Percentiles rank a stretch among this genome's conserved stretches.
phyloP scores from a whole-genome alignment of 768 basidiomycete species.

The Hebeloma cylindrosporum region DNA sequence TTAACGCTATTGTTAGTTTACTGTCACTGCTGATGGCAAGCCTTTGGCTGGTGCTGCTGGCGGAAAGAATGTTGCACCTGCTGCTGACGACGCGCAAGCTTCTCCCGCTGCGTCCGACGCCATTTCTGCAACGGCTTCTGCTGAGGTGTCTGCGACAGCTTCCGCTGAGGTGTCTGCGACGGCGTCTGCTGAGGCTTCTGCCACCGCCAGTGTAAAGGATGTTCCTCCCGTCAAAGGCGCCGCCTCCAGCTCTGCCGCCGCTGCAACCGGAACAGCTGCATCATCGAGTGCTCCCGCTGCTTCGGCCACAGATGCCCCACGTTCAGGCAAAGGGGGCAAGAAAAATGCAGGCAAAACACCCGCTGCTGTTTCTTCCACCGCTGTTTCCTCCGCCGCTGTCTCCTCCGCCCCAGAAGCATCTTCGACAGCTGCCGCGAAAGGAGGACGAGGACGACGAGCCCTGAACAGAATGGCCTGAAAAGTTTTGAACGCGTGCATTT shows the following conservation, averaged over 20 bases:
- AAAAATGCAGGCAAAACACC: too few relatives aligned
- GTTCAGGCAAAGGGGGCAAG: too few relatives aligned
- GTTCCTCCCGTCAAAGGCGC: not conserved
- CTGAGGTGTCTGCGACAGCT: constrained; percentile 3
- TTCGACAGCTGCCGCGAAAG: too few relatives aligned
- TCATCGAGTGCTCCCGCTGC: too few relatives aligned
- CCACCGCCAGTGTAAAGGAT: not conserved
- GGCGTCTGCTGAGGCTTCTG: constrained; percentile 2
- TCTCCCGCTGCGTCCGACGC: not conserved
- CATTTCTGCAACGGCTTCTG: constrained; percentile 1
- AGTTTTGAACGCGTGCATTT: constrained; percentile 5
- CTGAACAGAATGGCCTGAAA: constrained; percentile 13
- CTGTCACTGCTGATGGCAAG: constrained; percentile 24
- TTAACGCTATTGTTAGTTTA: constrained; percentile 16
- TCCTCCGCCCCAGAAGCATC: too few relatives aligned
- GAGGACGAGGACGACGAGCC: constrained; percentile 5
- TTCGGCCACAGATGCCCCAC: too few relatives aligned
- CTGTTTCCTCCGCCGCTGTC: too few relatives aligned
- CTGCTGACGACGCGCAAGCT: too few relatives aligned
- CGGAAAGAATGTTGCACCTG: constrained; percentile 7
- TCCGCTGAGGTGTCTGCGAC: constrained; percentile 5
- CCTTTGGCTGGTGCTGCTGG: constrained; percentile 3
- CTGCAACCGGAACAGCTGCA: too few relatives aligned
- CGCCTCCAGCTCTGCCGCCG: not conserved
- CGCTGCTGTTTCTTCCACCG: too few relatives aligned